phyloP scores from a whole-genome alignment of 2,329 filamentous ascomycete genomes.

The Alternaria gansuensis region DNA sequence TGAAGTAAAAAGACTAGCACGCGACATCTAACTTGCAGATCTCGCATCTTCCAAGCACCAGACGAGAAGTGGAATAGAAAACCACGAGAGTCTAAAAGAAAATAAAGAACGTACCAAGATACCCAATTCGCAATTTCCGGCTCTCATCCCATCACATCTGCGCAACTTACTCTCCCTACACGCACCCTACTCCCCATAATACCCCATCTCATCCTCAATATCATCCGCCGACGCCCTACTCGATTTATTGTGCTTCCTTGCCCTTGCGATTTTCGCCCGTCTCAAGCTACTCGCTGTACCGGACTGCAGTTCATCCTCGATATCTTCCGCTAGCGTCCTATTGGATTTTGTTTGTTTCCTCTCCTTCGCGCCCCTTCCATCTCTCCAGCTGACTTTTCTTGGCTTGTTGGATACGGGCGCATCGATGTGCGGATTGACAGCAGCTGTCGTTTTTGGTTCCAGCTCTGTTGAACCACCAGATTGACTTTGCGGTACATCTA shows the following conservation, averaged over 20 bases:
- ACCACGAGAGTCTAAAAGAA: too few species aligned
- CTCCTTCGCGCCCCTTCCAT: not conserved
- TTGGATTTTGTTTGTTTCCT: not conserved
- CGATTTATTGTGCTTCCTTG: not conserved
- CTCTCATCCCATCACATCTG: too few species aligned
- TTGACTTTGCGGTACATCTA: not conserved
- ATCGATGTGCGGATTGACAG: too few species aligned
- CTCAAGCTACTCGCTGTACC: conserved; percentile 1
- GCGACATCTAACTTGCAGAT: not conserved
- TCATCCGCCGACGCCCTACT: not conserved
- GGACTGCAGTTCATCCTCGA: not conserved
- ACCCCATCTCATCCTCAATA: not conserved
- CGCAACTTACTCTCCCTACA: too few species aligned
- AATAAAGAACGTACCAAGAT: too few species aligned
- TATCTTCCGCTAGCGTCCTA: not conserved
- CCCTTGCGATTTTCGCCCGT: not conserved
- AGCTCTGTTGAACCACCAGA: too few species aligned
- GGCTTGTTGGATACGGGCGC: not conserved
- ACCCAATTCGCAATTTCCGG: too few species aligned
- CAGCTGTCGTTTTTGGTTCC: too few species aligned
- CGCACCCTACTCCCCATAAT: not conserved
- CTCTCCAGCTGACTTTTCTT: not conserved
- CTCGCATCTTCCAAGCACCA: not conserved
- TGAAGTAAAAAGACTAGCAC: not conserved
- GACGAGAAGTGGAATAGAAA: too few species aligned